These are phyloP conservation scores for Mycena latifolia DNA, from an alignment of 768 basidiomycete species.

Conservation along the genomic window DNA sequence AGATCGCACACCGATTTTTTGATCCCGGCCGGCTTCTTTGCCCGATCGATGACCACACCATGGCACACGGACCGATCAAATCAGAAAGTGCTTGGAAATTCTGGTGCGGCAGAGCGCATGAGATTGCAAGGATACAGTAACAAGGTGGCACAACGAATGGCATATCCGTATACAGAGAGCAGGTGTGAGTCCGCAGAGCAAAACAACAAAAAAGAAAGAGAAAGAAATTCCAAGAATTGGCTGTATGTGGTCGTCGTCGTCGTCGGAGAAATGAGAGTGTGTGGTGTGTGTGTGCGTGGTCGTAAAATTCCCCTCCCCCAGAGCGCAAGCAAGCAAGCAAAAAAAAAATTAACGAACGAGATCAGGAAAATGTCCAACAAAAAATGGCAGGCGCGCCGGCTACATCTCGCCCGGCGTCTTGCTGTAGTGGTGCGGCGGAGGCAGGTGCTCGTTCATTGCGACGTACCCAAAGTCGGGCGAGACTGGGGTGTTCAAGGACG, in stretches of 20 bases:
- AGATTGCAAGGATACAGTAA: constrained; percentile 35
- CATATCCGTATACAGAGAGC: constrained; percentile 37
- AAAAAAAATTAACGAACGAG: neutral
- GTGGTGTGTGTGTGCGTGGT: too few species aligned
- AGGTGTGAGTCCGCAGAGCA: constrained; percentile 39
- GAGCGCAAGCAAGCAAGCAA: constrained; percentile 17
- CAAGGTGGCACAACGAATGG: constrained; percentile 30
- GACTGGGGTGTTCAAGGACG: constrained; percentile 59
- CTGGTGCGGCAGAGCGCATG: neutral
- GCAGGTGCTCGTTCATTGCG: constrained; percentile 82
- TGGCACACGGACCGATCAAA: neutral
- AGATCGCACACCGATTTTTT: too few species aligned
- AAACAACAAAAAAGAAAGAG: constrained; percentile 36
- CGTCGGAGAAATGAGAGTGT: constrained; percentile 23
- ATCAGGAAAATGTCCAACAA: constrained; percentile 21
- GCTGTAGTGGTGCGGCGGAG: constrained; percentile 62
- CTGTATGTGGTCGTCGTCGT: neutral
- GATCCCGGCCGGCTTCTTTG: too few species aligned
- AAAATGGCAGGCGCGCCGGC: constrained; percentile 25
- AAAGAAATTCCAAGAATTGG: constrained; percentile 41
- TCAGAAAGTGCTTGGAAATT: neutral
- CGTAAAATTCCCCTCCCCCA: too few species aligned
- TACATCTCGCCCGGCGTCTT: constrained; percentile 68
- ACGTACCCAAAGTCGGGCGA: constrained; percentile 91
- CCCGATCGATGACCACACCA: too few species aligned